A percentile compares a stretch with the other conserved stretches of the same genome.
These are phyloP conservation scores for Phascolomyces articulosus DNA, from an alignment of 371 early-diverging fungal species.

Conservation along the genomic window DNA sequence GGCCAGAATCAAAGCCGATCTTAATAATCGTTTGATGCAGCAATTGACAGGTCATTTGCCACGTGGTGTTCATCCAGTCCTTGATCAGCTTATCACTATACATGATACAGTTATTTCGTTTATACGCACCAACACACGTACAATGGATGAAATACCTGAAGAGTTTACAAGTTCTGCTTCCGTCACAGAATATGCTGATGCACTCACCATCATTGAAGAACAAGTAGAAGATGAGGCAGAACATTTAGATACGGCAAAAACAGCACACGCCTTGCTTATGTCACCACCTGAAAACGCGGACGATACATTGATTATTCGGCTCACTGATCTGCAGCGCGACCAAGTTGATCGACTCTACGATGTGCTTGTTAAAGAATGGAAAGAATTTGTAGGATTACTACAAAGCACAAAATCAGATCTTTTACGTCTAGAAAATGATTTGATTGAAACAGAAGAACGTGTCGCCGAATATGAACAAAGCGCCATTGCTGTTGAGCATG, in stretches of 20 bases:
- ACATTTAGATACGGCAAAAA: constrained; percentile 34
- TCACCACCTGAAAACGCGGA: constrained; percentile 39
- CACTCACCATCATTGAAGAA: constrained; percentile 41
- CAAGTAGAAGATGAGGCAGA: constrained; percentile 28
- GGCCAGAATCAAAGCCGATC: constrained; percentile 44
- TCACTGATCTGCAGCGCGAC: constrained; percentile 43
- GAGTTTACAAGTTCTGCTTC: constrained; percentile 33
- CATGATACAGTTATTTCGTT: constrained; percentile 45
- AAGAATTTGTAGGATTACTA: constrained; percentile 34
- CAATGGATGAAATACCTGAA: constrained; percentile 46
- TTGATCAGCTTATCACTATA: constrained; percentile 44
- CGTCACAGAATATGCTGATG: constrained; percentile 42
- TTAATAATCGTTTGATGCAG: constrained; percentile 44
- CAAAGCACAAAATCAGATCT: constrained; percentile 41
- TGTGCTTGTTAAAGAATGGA: constrained; percentile 40
- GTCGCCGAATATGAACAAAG: constrained; percentile 24
- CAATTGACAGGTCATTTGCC: constrained; percentile 53
- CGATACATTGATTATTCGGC: constrained; percentile 25
- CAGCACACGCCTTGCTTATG: constrained; percentile 26
- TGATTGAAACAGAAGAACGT: constrained; percentile 37
- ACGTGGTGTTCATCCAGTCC: constrained; percentile 43
- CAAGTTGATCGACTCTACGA: constrained; percentile 39
- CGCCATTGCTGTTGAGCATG: constrained; percentile 13
- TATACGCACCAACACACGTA: constrained; percentile 40
- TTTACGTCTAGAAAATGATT: constrained; percentile 27